These are phyloP conservation scores for Carex myosuroides DNA, from an alignment of 176 grass and related monocot genomes.

Conservation along the genomic window DNA sequence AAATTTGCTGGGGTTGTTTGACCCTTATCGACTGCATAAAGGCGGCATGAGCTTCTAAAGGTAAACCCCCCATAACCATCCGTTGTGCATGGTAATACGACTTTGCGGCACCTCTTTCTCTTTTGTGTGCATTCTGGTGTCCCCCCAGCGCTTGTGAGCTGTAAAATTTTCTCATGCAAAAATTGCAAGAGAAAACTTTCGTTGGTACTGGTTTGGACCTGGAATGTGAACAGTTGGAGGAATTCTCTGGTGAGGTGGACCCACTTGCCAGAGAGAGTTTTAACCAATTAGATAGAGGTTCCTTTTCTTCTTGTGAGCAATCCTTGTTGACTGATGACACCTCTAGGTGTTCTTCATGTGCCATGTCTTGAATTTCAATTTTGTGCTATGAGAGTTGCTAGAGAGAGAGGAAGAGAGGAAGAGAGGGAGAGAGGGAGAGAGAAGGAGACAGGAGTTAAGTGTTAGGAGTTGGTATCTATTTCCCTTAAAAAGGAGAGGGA, in stretches of 20 bases:
- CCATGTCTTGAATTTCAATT: slow-evolving; percentile 32
- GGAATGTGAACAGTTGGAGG: slow-evolving; percentile 31
- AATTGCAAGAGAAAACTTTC: slow-evolving; percentile 92
- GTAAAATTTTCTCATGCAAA: slow-evolving; percentile 83
- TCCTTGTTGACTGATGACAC: slow-evolving; percentile 36
- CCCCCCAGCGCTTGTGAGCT: slow-evolving; percentile 84
- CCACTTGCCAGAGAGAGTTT: slow-evolving; percentile 40
- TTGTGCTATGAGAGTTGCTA: slow-evolving; percentile 34
- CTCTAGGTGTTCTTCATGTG: slow-evolving; percentile 31
- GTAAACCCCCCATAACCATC: slow-evolving; percentile 51
- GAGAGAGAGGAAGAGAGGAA: not conserved
- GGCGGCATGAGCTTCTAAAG: slow-evolving; percentile 60
- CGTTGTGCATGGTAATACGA: slow-evolving; percentile 47
- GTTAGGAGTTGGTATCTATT: slow-evolving; percentile 27
- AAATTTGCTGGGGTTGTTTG: slow-evolving; percentile 30
- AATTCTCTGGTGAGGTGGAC: slow-evolving; percentile 17
- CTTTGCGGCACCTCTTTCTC: slow-evolving; percentile 69
- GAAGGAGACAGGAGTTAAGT: not conserved
- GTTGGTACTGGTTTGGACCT: slow-evolving; percentile 34
- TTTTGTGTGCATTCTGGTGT: slow-evolving; percentile 88
- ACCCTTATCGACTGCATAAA: slow-evolving; percentile 44
- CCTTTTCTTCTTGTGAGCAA: slow-evolving; percentile 12
- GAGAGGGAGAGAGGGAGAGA: not conserved
- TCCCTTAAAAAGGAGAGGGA: slow-evolving; percentile 58
- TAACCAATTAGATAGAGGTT: slow-evolving; percentile 39